phyloP scores from a whole-genome alignment of 2,329 filamentous ascomycete species.

The Penicillium hordei region DNA sequence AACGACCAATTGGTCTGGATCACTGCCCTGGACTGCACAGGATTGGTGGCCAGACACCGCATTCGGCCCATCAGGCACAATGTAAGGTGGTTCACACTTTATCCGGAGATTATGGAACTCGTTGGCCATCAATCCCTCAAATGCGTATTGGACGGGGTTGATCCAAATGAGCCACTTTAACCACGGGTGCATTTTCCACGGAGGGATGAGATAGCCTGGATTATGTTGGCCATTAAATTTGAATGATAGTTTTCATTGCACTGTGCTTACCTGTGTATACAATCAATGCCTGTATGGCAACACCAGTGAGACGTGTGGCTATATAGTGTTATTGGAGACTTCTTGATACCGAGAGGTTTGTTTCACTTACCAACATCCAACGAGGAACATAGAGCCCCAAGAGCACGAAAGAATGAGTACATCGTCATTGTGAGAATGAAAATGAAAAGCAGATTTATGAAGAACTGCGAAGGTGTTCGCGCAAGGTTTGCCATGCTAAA shows the following conservation, averaged over 20 bases:
- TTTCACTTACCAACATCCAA: slow-evolving; percentile 47
- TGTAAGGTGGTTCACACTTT: slow-evolving; percentile 54
- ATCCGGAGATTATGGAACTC: slow-evolving; percentile 64
- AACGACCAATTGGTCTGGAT: slow-evolving; percentile 54
- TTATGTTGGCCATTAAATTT: background rate
- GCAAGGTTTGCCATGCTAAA: slow-evolving; percentile 55
- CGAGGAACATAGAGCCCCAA: slow-evolving; percentile 52
- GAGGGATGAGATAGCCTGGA: slow-evolving; percentile 61
- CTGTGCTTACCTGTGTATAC: slow-evolving; percentile 54
- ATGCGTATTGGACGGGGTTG: slow-evolving; percentile 68
- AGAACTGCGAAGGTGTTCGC: slow-evolving; percentile 61
- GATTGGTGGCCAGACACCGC: slow-evolving; percentile 54
- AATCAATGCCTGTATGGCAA: slow-evolving; percentile 52
- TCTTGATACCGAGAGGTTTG: background rate
- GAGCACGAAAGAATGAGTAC: slow-evolving; percentile 54
- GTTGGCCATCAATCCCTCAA: slow-evolving; percentile 67
- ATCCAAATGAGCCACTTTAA: slow-evolving; percentile 65
- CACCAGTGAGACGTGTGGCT: slow-evolving; percentile 52
- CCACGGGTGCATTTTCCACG: slow-evolving; percentile 63
- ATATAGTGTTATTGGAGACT: slow-evolving; percentile 1
- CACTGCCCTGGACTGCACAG: slow-evolving; percentile 59
- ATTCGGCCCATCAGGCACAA: slow-evolving; percentile 56
- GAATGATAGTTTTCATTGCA: fast-evolving
- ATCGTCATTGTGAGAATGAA: slow-evolving; percentile 56
- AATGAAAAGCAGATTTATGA: slow-evolving; percentile 58